phyloP scores from a whole-genome alignment of 495 filamentous ascomycete genomes.

The Lasiosphaeria miniovina region DNA sequence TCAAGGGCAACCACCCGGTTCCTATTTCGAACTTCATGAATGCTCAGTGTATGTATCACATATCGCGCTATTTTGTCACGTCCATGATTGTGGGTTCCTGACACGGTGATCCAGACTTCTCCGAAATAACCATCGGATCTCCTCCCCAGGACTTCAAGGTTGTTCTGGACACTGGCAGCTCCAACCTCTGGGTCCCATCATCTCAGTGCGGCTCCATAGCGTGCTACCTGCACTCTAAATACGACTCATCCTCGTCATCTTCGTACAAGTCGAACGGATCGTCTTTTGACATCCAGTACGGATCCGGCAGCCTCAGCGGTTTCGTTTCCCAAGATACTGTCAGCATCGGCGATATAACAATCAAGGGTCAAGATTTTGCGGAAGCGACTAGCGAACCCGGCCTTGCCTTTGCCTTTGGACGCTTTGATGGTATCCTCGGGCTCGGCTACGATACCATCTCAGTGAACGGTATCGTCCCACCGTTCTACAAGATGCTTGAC shows the following conservation, averaged over 20 bases:
- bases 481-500: conserved; percentile 93
- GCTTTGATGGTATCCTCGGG: conserved; percentile 97
- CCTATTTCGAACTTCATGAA: conserved; percentile 97
- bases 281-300: conserved; percentile 90
- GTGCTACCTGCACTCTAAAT: conserved; percentile 96
- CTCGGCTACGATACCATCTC: conserved; percentile 94
- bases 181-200: conserved; percentile 98
- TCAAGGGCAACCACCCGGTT: conserved; percentile 70
- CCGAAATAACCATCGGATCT: conserved; percentile 87
- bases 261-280: conserved; percentile 94
- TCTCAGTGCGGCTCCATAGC: conserved; percentile 89
- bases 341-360: conserved; percentile 80
- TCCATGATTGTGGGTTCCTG: background rate
- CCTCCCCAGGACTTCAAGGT: conserved; percentile 97
- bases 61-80: background rate
- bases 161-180: conserved; percentile 96
- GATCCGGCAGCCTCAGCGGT: conserved; percentile 90
- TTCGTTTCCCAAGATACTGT: conserved; percentile 87
- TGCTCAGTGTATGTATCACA: conserved; percentile 77
- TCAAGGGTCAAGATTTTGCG: conserved; percentile 89
- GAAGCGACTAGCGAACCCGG: conserved; percentile 94
- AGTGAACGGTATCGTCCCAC: conserved; percentile 89
- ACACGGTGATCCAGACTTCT: conserved; percentile 68
- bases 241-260: conserved; percentile 84
- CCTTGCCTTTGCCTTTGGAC: conserved; percentile 94